These are phyloP conservation scores for Bruguiera gymnorhiza DNA, from an alignment of 345 rosid species.

Conservation along the genomic window DNA sequence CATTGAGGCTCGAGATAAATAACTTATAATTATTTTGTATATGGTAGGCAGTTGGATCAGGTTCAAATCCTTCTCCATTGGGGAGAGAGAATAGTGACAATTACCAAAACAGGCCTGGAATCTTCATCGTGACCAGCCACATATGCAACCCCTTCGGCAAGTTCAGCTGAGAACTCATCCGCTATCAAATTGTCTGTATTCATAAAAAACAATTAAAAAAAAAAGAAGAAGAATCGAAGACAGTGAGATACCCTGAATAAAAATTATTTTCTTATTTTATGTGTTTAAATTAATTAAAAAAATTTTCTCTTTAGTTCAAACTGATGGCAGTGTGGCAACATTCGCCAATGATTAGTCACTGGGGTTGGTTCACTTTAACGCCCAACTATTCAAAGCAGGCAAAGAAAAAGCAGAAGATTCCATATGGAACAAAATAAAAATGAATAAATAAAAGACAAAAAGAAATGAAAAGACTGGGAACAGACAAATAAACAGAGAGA, in stretches of 20 bases:
- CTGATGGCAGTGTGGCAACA: slow-evolving; percentile 12
- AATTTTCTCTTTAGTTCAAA: slow-evolving; percentile 10
- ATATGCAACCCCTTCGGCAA: slow-evolving; percentile 75
- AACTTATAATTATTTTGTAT: too few relatives aligned
- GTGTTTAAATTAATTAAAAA: background rate
- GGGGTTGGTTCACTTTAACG: slow-evolving; percentile 31
- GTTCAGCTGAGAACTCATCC: slow-evolving; percentile 87
- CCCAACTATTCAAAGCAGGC: slow-evolving; percentile 29
- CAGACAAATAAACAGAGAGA: slow-evolving; percentile 8
- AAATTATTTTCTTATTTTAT: background rate
- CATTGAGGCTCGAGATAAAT: too few relatives aligned
- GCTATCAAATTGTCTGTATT: slow-evolving; percentile 67
- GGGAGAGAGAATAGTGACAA: background rate
- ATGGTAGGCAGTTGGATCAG: too few relatives aligned
- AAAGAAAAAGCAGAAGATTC: slow-evolving; percentile 32
- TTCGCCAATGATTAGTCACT: slow-evolving; percentile 25
- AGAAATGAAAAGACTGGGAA: slow-evolving; percentile 11
- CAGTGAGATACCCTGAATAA: background rate
- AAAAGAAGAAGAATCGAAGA: background rate
- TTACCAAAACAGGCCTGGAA: slow-evolving; percentile 78
- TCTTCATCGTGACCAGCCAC: slow-evolving; percentile 88
- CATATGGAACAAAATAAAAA: background rate
- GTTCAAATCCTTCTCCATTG: too few relatives aligned
- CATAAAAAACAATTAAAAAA: background rate
- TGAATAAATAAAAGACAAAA: slow-evolving; percentile 21